A percentile compares a stretch with the other conserved stretches of the same genome.
phyloP scores from a whole-genome alignment of 371 early-diverging fungal species.

The Batrachochytrium dendrobatidis region DNA sequence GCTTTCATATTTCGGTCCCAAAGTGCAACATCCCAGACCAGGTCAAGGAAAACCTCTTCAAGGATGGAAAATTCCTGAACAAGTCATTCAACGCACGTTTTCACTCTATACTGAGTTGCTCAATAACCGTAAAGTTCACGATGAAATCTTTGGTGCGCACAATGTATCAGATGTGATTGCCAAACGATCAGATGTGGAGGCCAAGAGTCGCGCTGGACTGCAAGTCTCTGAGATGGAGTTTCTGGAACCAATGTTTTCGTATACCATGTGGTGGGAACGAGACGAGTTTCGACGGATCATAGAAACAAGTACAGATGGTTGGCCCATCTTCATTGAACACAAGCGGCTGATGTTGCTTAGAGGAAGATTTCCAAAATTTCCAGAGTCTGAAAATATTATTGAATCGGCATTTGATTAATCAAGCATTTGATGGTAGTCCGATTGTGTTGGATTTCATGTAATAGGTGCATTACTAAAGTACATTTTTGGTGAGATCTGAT shows the following conservation, averaged over 20 bases:
- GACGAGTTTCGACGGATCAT: slow-evolving; percentile 27
- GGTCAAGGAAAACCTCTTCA: neutral
- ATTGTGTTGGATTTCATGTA: no score
- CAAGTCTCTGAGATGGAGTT: neutral
- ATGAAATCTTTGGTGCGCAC: neutral
- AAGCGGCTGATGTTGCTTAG: slow-evolving; percentile 18
- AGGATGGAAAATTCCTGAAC: slow-evolving; percentile 10
- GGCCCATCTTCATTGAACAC: slow-evolving; percentile 32
- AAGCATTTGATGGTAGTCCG: no score
- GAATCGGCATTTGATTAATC: neutral
- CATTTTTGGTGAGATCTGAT: no score
- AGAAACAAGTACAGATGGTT: slow-evolving; percentile 15
- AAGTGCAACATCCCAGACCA: neutral
- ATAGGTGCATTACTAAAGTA: no score
- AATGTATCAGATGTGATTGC: no score
- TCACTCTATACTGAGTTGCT: neutral
- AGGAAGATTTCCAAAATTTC: slow-evolving; percentile 27
- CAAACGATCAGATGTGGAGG: neutral
- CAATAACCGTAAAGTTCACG: neutral
- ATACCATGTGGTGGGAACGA: slow-evolving; percentile 26
- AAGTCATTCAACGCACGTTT: slow-evolving; percentile 10
- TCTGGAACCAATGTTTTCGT: neutral
- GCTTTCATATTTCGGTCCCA: neutral
- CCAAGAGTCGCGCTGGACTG: neutral
- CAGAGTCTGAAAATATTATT: slow-evolving; percentile 8